These are phyloP conservation scores for Stylosanthes scabra DNA, from an alignment of 331 rosid genomes.

Conservation along the genomic window DNA sequence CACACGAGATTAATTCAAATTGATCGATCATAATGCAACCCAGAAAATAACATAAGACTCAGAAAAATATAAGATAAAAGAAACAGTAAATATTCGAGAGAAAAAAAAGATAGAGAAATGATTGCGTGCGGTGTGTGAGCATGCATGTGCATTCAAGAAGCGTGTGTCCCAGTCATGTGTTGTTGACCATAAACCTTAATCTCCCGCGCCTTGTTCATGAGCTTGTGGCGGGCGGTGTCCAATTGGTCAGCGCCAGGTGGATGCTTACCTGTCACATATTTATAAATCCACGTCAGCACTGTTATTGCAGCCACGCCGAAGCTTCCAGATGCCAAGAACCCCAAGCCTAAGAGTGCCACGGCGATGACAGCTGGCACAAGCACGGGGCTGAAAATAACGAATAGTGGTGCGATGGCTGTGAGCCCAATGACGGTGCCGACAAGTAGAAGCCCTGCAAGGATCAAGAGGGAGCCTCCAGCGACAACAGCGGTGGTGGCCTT, in stretches of 20 bases:
- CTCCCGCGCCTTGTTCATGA: constrained; percentile 64
- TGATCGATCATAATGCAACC: too few species aligned
- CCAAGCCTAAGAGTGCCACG: constrained; percentile 45
- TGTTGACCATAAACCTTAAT: constrained; percentile 64
- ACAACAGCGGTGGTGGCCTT: constrained; percentile 64
- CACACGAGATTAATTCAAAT: too few species aligned
- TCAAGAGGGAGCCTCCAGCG: constrained; percentile 63
- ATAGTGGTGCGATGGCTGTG: constrained; percentile 62
- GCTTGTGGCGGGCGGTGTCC: constrained; percentile 53
- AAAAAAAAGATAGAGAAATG: too few species aligned
- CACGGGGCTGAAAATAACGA: constrained; percentile 76
- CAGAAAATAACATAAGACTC: neutral
- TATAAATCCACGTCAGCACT: constrained; percentile 67
- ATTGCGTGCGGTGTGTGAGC: too few species aligned
- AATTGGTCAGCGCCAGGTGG: constrained; percentile 60
- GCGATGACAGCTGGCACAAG: constrained; percentile 62
- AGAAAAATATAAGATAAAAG: neutral
- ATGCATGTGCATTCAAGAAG: constrained; percentile 43
- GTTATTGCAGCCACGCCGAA: constrained; percentile 67
- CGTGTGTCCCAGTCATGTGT: constrained; percentile 37
- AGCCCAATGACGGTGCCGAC: constrained; percentile 59
- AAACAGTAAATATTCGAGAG: too few species aligned
- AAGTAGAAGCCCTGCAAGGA: constrained; percentile 52
- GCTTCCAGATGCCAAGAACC: constrained; percentile 68
- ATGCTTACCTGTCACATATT: constrained; percentile 56